Conservation (phyloP, 2,329 filamentous ascomycete genomes). For the Delphinella strobiligena region DNA sequence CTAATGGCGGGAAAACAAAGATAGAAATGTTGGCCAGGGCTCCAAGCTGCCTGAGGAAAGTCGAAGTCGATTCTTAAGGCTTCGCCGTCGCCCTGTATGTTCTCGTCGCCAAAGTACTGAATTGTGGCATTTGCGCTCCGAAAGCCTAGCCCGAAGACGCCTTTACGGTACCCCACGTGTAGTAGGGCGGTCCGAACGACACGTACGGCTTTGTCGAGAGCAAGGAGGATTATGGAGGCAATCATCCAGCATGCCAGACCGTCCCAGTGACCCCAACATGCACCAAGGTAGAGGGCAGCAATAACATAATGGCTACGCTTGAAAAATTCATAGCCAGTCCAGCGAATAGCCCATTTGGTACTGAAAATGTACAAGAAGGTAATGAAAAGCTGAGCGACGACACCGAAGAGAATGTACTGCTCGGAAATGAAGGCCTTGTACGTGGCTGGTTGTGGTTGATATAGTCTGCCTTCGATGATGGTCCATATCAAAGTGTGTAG, state of each 20-base stretch:
- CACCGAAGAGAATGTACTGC: conserved; percentile 60
- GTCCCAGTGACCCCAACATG: conserved; percentile 64
- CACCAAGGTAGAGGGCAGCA: conserved; percentile 62
- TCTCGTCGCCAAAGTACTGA: conserved; percentile 41
- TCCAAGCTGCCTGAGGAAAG: conserved; percentile 48
- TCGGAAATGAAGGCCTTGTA: conserved; percentile 48
- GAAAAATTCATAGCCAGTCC: conserved; percentile 68
- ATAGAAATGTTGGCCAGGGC: conserved; percentile 59
- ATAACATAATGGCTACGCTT: conserved; percentile 62
- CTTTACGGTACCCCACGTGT: conserved; percentile 42
- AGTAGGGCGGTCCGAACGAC: conserved; percentile 46
- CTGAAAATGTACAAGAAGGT: conserved; percentile 50
- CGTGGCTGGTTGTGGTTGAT: conserved; percentile 56
- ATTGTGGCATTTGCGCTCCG: conserved; percentile 39
- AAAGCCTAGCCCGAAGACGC: conserved; percentile 38
- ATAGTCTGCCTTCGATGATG: conserved; percentile 52
- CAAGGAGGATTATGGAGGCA: conserved; percentile 52
- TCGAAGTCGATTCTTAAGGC: conserved; percentile 55
- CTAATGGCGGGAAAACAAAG: conserved; percentile 54
- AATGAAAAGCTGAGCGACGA: conserved; percentile 55
- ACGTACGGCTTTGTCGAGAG: conserved; percentile 50
- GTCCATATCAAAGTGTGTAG: conserved; percentile 63
- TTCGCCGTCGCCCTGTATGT: conserved; percentile 43
- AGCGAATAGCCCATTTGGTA: conserved; percentile 45
- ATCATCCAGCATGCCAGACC: conserved; percentile 57